Evolutionary conservation across 768 basidiomycete genomes (phyloP), one percentile per base, ranked within the genome.

Genomic region (Auriscalpium microsporum): DNA sequence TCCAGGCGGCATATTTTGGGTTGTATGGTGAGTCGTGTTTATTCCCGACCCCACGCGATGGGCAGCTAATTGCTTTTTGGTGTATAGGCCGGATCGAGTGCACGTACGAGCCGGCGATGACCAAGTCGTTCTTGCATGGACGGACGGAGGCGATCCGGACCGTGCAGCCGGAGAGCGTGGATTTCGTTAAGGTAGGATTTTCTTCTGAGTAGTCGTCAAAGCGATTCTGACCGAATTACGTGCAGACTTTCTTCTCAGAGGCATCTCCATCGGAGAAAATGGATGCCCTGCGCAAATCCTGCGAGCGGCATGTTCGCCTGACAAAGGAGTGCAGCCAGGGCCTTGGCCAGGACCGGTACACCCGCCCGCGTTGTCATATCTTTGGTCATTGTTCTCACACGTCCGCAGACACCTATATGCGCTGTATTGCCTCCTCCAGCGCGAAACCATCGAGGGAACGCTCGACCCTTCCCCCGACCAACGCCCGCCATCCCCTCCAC

Each of bases 71-170:
- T 21, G 21, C 21, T 21, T 21, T 21, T 21, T 3, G 1, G 21
- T 21, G 4, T 2, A 2, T 50, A 85, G 87, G 91, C 10, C 79
- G 91, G 14, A 87, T 87, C 52, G 94, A 98, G 67, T 94, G 91
- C 70, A 90, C 88, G 3, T 99, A 99, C 67, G 95, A 98, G 66
- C 94, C 95, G 1, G 95, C 94, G 23, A 99, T 98, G 95, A 97
- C 92, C 45, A 99, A 99, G 71, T 75, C 86, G 5, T 98, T 92
- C 71, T 71, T 94, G 63, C 95, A 97, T 66, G 95, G 95, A 8
- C 77, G 95, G 14, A 99, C 95, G 3, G 95, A 99, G 72, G 90
- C 95, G 0, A 95, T 98, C 60, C 72, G 93, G 19, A 87, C 89
- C 0, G 87, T 95, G 1, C 93, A 94, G 70, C 85, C 84, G 1